Evolutionary conservation across 2,329 filamentous ascomycete genomes (phyloP).

Genomic region (Periglandula ipomoeae): DNA sequence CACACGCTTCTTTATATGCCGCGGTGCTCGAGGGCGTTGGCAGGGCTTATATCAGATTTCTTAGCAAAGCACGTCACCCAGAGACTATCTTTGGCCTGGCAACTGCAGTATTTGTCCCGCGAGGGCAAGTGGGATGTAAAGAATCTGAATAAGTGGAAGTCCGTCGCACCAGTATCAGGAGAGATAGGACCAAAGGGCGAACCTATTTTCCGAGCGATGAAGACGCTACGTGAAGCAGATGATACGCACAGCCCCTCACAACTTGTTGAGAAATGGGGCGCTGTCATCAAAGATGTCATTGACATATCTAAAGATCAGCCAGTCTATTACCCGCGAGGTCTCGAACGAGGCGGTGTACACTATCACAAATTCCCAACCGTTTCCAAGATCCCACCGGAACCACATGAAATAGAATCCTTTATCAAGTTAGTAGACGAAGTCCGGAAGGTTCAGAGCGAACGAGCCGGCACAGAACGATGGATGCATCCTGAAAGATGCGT

Average conservation of each 20-base stretch:
- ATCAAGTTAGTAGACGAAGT: constrained; percentile 50
- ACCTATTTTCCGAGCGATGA: constrained; percentile 77
- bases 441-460: constrained; percentile 39
- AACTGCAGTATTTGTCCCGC: constrained; percentile 77
- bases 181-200: constrained; percentile 49
- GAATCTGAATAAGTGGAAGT: constrained; percentile 86
- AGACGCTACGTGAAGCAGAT: constrained; percentile 86
- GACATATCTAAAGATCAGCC: constrained; percentile 89
- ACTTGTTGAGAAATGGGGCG: constrained; percentile 61
- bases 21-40: constrained; percentile 62
- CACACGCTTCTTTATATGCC: constrained; percentile 81
- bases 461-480: constrained; percentile 28
- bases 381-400: constrained; percentile 73
- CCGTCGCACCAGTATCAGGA: constrained; percentile 65
- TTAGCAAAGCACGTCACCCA: constrained; percentile 64
- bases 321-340: constrained; percentile 70
- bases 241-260: constrained; percentile 66
- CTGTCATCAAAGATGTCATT: constrained; percentile 63
- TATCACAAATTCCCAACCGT: constrained; percentile 89
- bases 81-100: constrained; percentile 78
- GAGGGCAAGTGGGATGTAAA: constrained; percentile 98
- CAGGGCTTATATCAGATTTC: constrained; percentile 77
- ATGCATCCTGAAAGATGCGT: constrained; percentile 31
- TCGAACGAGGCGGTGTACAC: constrained; percentile 56
- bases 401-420: constrained; percentile 43